These are phyloP conservation scores for Alnus rubra DNA, from an alignment of 306 rosid genomes.

Conservation along the genomic window DNA sequence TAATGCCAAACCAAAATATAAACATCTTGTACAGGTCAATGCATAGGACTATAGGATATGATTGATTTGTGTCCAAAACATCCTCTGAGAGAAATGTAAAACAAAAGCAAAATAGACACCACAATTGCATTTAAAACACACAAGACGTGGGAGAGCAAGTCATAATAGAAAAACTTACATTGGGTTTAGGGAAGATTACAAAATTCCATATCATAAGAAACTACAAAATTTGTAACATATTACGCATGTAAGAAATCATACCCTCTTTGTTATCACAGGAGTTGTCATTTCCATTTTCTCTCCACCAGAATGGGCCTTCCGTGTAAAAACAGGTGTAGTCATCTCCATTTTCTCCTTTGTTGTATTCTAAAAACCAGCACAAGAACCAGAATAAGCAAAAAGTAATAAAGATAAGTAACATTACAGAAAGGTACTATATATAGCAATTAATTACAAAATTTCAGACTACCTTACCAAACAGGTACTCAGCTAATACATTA, in stretches of 20 bases:
- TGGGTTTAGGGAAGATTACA: neutral
- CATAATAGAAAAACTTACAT: too few species aligned
- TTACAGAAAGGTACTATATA: constrained; percentile 2
- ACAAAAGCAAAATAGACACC: neutral
- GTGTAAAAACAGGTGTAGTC: constrained; percentile 88
- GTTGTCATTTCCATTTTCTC: constrained; percentile 95
- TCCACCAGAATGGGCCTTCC: constrained; percentile 61
- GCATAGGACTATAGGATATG: neutral
- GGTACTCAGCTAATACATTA: constrained; percentile 85
- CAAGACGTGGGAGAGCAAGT: neutral
- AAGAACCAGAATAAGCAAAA: constrained; percentile 10
- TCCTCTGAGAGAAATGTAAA: neutral
- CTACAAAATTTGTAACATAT: constrained; percentile 1
- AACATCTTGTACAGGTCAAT: neutral
- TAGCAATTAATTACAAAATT: constrained; percentile 11
- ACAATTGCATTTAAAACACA: neutral
- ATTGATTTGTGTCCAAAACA: neutral
- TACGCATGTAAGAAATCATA: constrained; percentile 35
- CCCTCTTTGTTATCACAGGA: constrained; percentile 82
- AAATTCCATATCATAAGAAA: constrained; percentile 4
- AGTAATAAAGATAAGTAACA: constrained; percentile 18
- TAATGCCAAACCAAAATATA: neutral
- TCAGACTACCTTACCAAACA: constrained; percentile 87
- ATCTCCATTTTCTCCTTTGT: constrained; percentile 82
- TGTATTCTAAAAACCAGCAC: constrained; percentile 58